Conservation (phyloP, 1,284 basidiomycete species). For the Erythrobasidium hasegawianum region DNA sequence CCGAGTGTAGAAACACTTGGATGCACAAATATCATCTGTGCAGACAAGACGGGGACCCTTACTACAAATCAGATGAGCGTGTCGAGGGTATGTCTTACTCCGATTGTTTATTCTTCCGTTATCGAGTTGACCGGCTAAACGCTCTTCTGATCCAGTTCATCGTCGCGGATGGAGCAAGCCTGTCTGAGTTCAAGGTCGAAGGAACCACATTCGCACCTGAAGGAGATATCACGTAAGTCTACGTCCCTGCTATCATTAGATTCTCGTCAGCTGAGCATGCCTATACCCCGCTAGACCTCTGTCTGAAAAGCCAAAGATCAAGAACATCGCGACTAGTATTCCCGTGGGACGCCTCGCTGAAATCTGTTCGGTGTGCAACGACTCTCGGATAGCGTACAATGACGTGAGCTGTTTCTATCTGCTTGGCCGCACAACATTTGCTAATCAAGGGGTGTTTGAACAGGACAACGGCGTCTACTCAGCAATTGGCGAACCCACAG, state of each 20-base stretch:
- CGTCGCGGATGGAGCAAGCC: constrained; percentile 60
- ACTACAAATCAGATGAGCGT: constrained; percentile 97
- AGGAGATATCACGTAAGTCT: constrained; percentile 59
- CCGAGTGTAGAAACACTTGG: constrained; percentile 96
- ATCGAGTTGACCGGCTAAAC: too few species aligned
- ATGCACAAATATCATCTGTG: constrained; percentile 94
- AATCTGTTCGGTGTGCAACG: constrained; percentile 87
- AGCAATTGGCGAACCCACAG: constrained; percentile 94
- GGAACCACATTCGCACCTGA: constrained; percentile 84
- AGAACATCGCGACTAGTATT: constrained; percentile 62
- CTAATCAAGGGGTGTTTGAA: constrained; percentile 48
- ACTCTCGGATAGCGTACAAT: constrained; percentile 82
- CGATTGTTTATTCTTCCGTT: not conserved
- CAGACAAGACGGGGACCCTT: constrained; percentile 92
- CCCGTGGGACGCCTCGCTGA: constrained; percentile 73
- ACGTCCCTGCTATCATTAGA: not conserved
- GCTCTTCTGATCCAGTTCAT: constrained; percentile 58
- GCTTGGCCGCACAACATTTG: constrained; percentile 52
- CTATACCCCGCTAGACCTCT: not conserved
- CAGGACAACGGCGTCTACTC: constrained; percentile 70
- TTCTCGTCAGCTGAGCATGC: not conserved
- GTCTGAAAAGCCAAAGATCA: constrained; percentile 46
- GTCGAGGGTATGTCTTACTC: constrained; percentile 60
- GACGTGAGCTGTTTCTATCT: constrained; percentile 39
- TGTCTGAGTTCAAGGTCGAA: constrained; percentile 72